Base-by-base conservation (phyloP, 176 grass and related monocot genomes). In the Themeda triandra region DNA sequence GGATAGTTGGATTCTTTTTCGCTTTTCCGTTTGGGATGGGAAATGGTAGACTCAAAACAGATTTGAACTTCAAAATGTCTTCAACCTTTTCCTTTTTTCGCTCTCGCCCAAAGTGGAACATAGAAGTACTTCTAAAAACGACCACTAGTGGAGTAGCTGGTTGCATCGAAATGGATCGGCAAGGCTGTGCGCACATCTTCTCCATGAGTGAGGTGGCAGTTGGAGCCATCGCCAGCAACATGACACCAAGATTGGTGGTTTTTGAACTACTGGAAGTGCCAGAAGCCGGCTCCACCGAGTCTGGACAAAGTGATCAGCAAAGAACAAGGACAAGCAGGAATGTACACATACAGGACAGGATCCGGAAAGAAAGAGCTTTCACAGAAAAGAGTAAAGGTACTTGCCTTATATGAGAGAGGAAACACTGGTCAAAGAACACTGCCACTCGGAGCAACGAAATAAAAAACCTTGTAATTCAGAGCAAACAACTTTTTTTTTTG, bases 11-110 rank as follows among this genome's bases (percentile, higher is more conserved):
- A 35, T 35, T 42, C 27, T 14, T 44, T 77, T 60, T 13, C 46
- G 39, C 33, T 19, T 67, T 73, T 72, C 37, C 27, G 44, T 13
- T 13, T 63, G 68, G 65, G 48, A 77, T 33, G 32, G 32, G 32
- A 33, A 70, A 62, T 10, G 28, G 59, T 4, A n/a, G 6, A 5
- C 33, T 15, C 39, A 21, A 13, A 13, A n/a, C n/a, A n/a, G 3
- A 76, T 62, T 79, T 69, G 41, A 80, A 74, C 48, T 74, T 51
- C 24, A 37, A 69, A 87, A 77, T 37, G 73, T 67, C 59, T 64
- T 30, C 66, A 42, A 8, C 23, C n/a, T 5, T 44, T 75, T 87
- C 32, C 33, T 35, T 5, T 35, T 68, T 18, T 37, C 14, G 2
- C 33, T 0, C 35, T 68, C 25, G 13, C 19, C 10, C 27, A 76